Evolutionary conservation across 108 stramenopile genomes (phyloP).

Genomic region (Seminavis robusta): DNA sequence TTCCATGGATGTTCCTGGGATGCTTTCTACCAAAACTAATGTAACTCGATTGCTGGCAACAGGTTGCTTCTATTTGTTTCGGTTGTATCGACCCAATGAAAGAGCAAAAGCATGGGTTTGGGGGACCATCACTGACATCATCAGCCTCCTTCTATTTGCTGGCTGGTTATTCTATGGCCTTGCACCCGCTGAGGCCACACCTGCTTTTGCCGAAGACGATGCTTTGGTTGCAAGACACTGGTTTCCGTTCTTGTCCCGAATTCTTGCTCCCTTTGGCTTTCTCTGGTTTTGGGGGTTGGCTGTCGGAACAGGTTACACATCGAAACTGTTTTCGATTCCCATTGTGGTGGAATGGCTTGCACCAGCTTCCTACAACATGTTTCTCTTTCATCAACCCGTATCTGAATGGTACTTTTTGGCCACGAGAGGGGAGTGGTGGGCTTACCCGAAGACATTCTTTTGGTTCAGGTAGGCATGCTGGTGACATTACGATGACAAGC

Average conservation of each 20-base stretch:
- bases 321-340: neutral
- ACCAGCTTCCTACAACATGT: conserved; percentile 8
- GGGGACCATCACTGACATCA: conserved; percentile 1
- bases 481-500: no score
- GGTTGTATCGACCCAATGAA: no score
- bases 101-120: neutral
- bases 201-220: neutral
- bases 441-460: conserved; percentile 6
- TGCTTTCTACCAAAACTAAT: no score
- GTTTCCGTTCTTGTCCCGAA: neutral
- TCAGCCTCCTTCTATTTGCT: neutral
- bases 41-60: no score
- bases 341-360: conserved; percentile 9
- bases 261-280: neutral
- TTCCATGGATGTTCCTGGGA: no score
- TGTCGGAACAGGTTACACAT: conserved; percentile 2
- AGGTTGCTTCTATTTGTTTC: no score
- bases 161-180: conserved; percentile 1
- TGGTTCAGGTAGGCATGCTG: no score
- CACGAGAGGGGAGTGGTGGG: conserved; percentile 8
- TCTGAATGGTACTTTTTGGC: conserved; percentile 5
- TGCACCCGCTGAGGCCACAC: neutral
- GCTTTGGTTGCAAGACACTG: neutral
- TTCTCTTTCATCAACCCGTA: conserved; percentile 13
- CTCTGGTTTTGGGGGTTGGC: conserved; percentile 3